Conservation (phyloP, 805 yeast species). For the Wickerhamiella parazyma region DNA sequence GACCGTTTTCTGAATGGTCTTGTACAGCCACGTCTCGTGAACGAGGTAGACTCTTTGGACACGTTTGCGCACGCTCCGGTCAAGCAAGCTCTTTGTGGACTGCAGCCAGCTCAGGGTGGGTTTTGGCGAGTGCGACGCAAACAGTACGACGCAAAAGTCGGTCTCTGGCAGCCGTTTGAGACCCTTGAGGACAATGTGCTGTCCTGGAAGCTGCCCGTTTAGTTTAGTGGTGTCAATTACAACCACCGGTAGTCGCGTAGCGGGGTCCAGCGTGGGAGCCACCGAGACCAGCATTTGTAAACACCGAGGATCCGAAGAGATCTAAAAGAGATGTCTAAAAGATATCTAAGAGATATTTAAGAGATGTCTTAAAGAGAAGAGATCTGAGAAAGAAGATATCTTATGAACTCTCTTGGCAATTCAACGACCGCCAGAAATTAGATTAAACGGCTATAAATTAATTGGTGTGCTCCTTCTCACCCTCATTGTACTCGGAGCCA, state of each 20-base stretch:
- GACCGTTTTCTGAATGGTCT: constrained; percentile 60
- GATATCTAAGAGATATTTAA: too few species aligned
- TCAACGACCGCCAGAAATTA: too few species aligned
- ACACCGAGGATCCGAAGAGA: background rate
- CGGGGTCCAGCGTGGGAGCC: constrained; percentile 37
- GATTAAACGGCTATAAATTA: background rate
- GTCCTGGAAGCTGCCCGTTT: constrained; percentile 33
- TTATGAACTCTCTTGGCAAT: too few species aligned
- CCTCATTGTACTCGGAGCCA: background rate
- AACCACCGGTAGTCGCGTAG: constrained; percentile 54
- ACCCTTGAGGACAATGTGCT: constrained; percentile 44
- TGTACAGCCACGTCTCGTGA: constrained; percentile 82
- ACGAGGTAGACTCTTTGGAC: constrained; percentile 59
- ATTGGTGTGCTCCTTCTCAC: background rate
- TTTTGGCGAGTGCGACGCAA: constrained; percentile 64
- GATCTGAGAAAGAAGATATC: too few species aligned
- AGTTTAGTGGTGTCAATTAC: constrained; percentile 73
- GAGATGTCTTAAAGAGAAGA: too few species aligned
- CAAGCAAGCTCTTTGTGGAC: constrained; percentile 43
- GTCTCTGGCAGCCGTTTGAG: constrained; percentile 44
- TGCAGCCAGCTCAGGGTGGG: constrained; percentile 59
- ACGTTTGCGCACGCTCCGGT: constrained; percentile 39
- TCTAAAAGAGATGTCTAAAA: too few species aligned
- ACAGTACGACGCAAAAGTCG: constrained; percentile 55
- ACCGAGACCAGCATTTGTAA: constrained; percentile 20